phyloP scores from a whole-genome alignment of 148 eudicot species.

The Nepenthes mirabilis region DNA sequence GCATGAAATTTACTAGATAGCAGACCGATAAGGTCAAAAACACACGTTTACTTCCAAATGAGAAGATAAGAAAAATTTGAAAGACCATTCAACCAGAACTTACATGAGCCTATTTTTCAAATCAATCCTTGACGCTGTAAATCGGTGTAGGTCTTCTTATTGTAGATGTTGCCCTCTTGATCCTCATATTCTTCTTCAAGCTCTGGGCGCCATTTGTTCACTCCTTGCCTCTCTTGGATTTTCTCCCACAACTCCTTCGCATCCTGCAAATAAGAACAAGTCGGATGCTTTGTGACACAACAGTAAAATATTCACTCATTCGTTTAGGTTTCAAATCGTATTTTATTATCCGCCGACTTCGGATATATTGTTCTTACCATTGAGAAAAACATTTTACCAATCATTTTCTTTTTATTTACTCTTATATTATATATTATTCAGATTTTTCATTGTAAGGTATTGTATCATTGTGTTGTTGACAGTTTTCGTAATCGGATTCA shows the following conservation, averaged over 20 bases:
- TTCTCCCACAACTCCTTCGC: slow-evolving; percentile 85
- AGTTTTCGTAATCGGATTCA: too few species aligned
- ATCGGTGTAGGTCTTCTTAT: slow-evolving; percentile 86
- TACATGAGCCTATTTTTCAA: slow-evolving; percentile 7
- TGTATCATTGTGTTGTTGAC: too few species aligned
- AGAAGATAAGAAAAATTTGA: too few species aligned
- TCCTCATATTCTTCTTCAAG: slow-evolving; percentile 97
- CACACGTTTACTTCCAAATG: not conserved
- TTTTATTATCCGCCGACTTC: too few species aligned
- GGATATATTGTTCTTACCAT: too few species aligned
- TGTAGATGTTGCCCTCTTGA: slow-evolving; percentile 85
- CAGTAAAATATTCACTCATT: not conserved
- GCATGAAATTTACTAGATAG: too few species aligned
- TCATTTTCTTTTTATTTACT: too few species aligned
- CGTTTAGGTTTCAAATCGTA: too few species aligned
- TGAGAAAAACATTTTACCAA: too few species aligned
- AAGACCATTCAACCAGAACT: too few species aligned
- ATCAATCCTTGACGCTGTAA: slow-evolving; percentile 92
- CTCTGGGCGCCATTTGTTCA: slow-evolving; percentile 93
- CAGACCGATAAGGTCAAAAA: not conserved
- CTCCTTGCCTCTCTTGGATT: slow-evolving; percentile 80
- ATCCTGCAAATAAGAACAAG: slow-evolving; percentile 33
- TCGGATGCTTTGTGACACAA: not conserved
- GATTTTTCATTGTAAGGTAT: too few species aligned
- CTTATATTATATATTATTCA: too few species aligned